phyloP scores from a whole-genome alignment of 805 yeast genomes.

The Nakazawaea laoshanensis region DNA sequence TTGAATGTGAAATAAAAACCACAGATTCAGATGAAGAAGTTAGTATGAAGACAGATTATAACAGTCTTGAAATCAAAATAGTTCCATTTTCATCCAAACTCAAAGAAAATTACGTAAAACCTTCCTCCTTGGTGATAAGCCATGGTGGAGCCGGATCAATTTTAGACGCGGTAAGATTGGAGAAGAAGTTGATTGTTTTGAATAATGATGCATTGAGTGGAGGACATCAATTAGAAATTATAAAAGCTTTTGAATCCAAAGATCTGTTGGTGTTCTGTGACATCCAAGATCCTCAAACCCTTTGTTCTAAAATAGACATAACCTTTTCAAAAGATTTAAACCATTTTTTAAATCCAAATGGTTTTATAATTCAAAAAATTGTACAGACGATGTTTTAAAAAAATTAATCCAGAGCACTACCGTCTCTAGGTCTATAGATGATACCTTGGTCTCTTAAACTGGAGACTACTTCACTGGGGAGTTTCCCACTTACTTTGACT shows the following conservation, averaged over 20 bases:
- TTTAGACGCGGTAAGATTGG: constrained; percentile 56
- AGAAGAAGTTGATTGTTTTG: constrained; percentile 58
- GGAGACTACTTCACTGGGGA: constrained; percentile 78
- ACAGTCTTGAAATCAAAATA: constrained; percentile 29
- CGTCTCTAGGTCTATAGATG: constrained; percentile 91
- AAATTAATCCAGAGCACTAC: constrained; percentile 58
- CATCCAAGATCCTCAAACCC: neutral
- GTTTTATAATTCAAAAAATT: constrained; percentile 5
- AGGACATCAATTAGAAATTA: constrained; percentile 73
- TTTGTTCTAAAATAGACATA: constrained; percentile 2
- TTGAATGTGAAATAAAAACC: constrained; percentile 2
- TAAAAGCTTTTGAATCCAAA: constrained; percentile 2
- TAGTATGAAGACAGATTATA: neutral
- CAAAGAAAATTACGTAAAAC: constrained; percentile 30
- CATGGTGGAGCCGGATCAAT: constrained; percentile 95
- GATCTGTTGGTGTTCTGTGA: constrained; percentile 7
- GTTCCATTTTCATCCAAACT: constrained; percentile 34
- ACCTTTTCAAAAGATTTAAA: neutral
- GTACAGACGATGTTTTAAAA: constrained; percentile 2
- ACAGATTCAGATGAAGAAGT: constrained; percentile 3
- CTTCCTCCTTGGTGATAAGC: constrained; percentile 59
- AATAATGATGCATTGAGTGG: constrained; percentile 71
- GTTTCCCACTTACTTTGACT: constrained; percentile 82
- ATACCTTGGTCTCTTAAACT: constrained; percentile 69
- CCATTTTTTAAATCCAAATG: constrained; percentile 3